Base-by-base conservation (phyloP, 2,329 filamentous ascomycete species). In the Arthroderma uncinatum region DNA sequence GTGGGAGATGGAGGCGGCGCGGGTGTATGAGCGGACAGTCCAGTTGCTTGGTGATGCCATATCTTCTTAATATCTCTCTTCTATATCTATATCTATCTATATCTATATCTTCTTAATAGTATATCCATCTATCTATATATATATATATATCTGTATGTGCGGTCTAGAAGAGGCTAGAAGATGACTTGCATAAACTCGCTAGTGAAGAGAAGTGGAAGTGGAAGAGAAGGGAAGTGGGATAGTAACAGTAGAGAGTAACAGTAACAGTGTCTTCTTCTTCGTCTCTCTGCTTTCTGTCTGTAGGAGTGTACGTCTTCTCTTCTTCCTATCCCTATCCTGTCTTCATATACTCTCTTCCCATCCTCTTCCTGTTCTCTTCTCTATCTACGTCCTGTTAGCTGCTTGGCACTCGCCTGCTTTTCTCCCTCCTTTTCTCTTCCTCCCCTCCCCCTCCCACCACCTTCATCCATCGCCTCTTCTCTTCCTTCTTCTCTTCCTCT, bases 11-110 rank as follows among this genome's bases (percentile, higher is more conserved):
- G 84, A 86, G 61, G 82, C 87, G 53, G 87, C 84, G 0, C 79
- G 79, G 61, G 83, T 94, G 1, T 95, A 93, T 71, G 87, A 93
- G 68, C 80, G 80, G 64, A 93, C 89, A 0, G 81, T 95, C 62
- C 79, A 88, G 39, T 79, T 87, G 66, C 71, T 95, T 12, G 88
- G 86, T 0, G 83, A 85, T 64, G 77, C 80, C 9, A 7, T 42
- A 42, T 42, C 39, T 12, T 5, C 34, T 37, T 4, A 30, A 30
- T 36, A 14, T 36, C n/a, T 25, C 50, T 53, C 21, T 36, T 19
- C 25, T 30, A 23, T 36, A 36, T 6, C 34, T 28, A 14, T 14
- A 3, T 25, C 21, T 47, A 2, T 25, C 42, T 47, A 42, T 8
- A 42, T 8, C 19, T n/a, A 16, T 40, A 4, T 12, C 14, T n/a